Evolutionary conservation across 371 early-diverging fungal genomes (phyloP).

Genomic region (Thermomucor indicae-seudaticae): DNA sequence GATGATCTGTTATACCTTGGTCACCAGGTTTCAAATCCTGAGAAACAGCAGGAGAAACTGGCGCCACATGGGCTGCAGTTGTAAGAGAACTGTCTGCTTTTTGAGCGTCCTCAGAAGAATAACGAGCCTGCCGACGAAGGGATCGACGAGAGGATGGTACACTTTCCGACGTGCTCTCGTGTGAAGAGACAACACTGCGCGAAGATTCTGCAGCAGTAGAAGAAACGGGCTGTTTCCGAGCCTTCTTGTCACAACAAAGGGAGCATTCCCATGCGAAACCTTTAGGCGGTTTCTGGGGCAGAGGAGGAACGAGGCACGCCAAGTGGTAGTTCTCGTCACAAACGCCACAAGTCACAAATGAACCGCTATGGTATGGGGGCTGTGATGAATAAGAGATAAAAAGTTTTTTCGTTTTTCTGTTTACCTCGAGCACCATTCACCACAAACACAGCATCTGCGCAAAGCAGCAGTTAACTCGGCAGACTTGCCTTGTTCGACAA

Average conservation of each 20-base stretch:
- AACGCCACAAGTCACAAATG: constrained; percentile 60
- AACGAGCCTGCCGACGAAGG: too few relatives aligned
- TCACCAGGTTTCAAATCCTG: too few relatives aligned
- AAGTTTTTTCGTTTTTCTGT: not conserved
- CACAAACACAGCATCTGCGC: constrained; percentile 73
- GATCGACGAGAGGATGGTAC: too few relatives aligned
- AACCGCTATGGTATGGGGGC: not conserved
- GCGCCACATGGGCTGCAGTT: too few relatives aligned
- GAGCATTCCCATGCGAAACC: constrained; percentile 84
- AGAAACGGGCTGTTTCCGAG: constrained; percentile 1
- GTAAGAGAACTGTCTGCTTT: too few relatives aligned
- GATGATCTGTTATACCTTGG: not conserved
- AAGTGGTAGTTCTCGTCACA: constrained; percentile 75
- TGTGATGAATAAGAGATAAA: not conserved
- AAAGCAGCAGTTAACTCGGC: constrained; percentile 67
- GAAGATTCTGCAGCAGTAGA: not conserved
- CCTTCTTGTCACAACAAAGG: constrained; percentile 49
- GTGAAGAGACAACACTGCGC: too few relatives aligned
- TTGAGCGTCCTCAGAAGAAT: too few relatives aligned
- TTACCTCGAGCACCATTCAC: constrained; percentile 72
- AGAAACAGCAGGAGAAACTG: too few relatives aligned
- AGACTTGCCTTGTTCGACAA: constrained; percentile 80
- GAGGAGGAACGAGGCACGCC: constrained; percentile 73
- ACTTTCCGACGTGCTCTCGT: too few relatives aligned
- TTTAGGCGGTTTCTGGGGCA: constrained; percentile 68